Percentiles rank a stretch among this genome's conserved stretches.
These are phyloP conservation scores for Agrocybe chaxingu DNA, from an alignment of 768 basidiomycete genomes.

Conservation along the genomic window DNA sequence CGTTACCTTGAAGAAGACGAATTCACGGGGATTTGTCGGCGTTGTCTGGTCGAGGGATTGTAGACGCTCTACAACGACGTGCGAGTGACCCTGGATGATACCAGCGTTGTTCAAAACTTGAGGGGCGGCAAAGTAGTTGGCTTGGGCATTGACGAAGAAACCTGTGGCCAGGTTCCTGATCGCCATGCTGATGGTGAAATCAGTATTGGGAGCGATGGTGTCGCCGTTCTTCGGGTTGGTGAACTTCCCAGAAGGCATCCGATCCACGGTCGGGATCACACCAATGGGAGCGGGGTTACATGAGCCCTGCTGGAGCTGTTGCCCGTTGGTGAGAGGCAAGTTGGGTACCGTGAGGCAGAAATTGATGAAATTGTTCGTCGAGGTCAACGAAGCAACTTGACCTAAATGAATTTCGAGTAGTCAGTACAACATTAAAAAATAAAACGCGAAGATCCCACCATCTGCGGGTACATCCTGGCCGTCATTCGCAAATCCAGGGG, in stretches of 20 bases:
- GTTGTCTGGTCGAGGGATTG: constrained; percentile 39
- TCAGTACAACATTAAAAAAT: not conserved
- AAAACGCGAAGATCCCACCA: constrained; percentile 19
- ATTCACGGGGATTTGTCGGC: constrained; percentile 45
- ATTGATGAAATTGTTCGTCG: constrained; percentile 60
- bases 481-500: constrained; percentile 43
- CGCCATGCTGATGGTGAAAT: constrained; percentile 50
- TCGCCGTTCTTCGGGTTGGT: constrained; percentile 37
- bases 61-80: constrained; percentile 54
- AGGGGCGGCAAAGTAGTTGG: constrained; percentile 53
- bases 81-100: constrained; percentile 51
- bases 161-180: constrained; percentile 44
- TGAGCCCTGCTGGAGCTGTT: constrained; percentile 44
- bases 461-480: constrained; percentile 38
- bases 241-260: constrained; percentile 47
- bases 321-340: constrained; percentile 50
- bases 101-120: constrained; percentile 49
- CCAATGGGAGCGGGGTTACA: constrained; percentile 59
- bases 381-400: constrained; percentile 48
- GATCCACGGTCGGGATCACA: constrained; percentile 40
- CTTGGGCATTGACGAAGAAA: constrained; percentile 50
- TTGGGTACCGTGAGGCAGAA: constrained; percentile 41
- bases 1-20: constrained; percentile 52
- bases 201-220: constrained; percentile 38
- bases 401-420: constrained; percentile 17